A percentile compares a stretch with the other conserved stretches of the same genome.
Conservation (phyloP, 306 rosid species). For the Begonia loranthoides region DNA sequence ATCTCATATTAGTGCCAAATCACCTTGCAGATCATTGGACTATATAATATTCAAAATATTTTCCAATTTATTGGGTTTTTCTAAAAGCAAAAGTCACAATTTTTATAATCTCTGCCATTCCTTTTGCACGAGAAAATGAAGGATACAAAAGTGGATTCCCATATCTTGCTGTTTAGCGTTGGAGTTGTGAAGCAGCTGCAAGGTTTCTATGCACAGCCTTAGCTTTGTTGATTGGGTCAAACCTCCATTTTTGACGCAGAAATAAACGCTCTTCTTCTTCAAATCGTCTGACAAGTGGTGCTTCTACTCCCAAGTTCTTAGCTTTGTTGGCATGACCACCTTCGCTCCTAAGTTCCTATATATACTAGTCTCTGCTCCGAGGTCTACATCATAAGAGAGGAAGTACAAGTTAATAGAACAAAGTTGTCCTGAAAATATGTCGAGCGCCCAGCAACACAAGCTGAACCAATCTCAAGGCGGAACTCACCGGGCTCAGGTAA, state of each 20-base stretch:
- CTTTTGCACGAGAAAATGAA: no score
- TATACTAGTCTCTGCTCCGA: background rate
- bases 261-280: slow-evolving; percentile 9
- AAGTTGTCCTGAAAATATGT: slow-evolving; percentile 21
- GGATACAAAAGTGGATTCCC: no score
- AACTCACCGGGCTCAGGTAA: slow-evolving; percentile 11
- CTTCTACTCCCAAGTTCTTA: background rate
- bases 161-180: no score
- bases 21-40: no score
- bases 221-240: no score
- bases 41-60: no score
- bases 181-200: no score
- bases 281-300: background rate
- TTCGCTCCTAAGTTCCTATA: background rate
- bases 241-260: slow-evolving; percentile 24
- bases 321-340: background rate
- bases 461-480: slow-evolving; percentile 26
- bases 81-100: no score
- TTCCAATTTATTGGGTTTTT: no score
- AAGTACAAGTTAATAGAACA: background rate
- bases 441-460: slow-evolving; percentile 36
- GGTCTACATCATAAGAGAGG: background rate
- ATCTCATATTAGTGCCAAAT: no score
- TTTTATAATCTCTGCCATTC: no score
- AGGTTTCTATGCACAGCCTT: no score